Evolutionary conservation across 495 filamentous ascomycete genomes (phyloP).

Genomic region (Letharia lupina): DNA sequence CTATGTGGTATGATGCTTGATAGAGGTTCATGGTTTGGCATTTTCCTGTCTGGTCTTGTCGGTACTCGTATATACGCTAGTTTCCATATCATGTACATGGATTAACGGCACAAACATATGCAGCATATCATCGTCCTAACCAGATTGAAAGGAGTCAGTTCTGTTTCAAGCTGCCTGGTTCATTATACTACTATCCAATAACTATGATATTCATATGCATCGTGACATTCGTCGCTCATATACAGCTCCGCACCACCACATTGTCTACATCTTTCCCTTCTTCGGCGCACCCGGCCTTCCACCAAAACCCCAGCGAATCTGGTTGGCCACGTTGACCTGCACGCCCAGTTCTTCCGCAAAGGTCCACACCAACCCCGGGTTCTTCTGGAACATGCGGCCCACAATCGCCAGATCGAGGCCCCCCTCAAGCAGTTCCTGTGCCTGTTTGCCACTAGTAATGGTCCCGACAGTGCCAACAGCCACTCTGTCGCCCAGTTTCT

Average conservation of each 20-base stretch:
- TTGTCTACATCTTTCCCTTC: constrained; percentile 22
- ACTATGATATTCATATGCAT: background rate
- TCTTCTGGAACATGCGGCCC: constrained; percentile 61
- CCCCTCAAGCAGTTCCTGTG: constrained; percentile 46
- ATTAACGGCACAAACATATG: background rate
- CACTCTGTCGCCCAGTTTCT: constrained; percentile 52
- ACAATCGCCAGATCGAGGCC: constrained; percentile 52
- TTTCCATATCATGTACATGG: background rate
- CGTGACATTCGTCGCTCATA: background rate
- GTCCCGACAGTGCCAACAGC: constrained; percentile 53
- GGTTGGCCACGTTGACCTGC: constrained; percentile 54
- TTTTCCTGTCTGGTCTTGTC: background rate
- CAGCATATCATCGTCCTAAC: background rate
- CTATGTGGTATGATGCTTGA: background rate
- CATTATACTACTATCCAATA: background rate
- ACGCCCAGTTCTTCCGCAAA: constrained; percentile 61
- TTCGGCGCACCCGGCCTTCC: constrained; percentile 28
- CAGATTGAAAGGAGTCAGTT: background rate
- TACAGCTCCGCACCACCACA: background rate
- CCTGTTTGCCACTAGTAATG: constrained; percentile 50
- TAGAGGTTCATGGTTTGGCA: background rate
- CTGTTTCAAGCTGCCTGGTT: background rate
- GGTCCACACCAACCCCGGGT: constrained; percentile 57
- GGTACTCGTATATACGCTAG: background rate
- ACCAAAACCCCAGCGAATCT: constrained; percentile 54